These are phyloP conservation scores for Phytophthora meadii DNA, from an alignment of 352 stramenopile species.

Conservation along the genomic window DNA sequence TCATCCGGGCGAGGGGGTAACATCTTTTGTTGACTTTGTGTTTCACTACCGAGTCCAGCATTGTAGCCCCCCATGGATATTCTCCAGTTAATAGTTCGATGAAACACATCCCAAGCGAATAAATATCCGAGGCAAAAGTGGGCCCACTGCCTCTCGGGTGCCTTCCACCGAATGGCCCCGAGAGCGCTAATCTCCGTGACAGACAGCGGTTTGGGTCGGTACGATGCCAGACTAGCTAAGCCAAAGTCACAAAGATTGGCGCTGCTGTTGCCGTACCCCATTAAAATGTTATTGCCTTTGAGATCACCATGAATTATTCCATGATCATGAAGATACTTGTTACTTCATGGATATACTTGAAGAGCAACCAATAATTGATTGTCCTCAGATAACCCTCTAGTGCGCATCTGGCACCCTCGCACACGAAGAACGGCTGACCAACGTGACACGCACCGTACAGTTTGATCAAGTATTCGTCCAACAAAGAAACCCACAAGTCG, in stretches of 20 bases:
- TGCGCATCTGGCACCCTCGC: neutral
- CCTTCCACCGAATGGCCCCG: no score
- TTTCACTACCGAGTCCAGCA: neutral
- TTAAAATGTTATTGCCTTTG: neutral
- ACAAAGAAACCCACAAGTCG: constrained; percentile 8
- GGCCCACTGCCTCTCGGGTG: no score
- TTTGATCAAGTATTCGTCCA: constrained; percentile 2
- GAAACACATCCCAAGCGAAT: no score
- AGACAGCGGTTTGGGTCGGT: no score
- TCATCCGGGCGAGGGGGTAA: neutral
- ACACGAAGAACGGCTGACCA: constrained; percentile 6
- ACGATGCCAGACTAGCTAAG: no score
- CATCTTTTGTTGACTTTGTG: neutral
- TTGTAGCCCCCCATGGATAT: neutral
- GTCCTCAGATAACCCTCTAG: no score
- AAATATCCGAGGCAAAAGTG: neutral
- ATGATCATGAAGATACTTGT: neutral
- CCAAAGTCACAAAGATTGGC: no score
- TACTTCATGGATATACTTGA: neutral
- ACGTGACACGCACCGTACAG: constrained; percentile 12
- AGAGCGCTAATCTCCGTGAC: no score
- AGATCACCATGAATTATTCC: neutral
- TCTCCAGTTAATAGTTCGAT: no score
- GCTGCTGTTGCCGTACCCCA: neutral
- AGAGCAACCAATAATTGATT: no score